Percentiles rank a stretch among this genome's conserved stretches.
These are phyloP conservation scores for Myrica gale DNA, from an alignment of 306 rosid species.

Conservation along the genomic window DNA sequence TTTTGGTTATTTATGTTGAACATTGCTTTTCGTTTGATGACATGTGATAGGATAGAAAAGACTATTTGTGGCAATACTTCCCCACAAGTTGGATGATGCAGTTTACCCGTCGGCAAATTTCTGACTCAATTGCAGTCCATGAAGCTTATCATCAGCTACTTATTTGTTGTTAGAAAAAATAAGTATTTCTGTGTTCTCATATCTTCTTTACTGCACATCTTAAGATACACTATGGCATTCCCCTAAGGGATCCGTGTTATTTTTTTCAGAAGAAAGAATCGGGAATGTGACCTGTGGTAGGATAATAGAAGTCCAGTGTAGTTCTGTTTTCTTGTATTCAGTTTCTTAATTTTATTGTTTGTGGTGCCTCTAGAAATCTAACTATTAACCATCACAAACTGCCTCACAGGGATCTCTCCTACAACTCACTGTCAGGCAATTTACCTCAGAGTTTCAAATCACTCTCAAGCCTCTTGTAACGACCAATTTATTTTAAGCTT, in stretches of 20 bases:
- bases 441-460: constrained; percentile 80
- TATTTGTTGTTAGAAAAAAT: too few species aligned
- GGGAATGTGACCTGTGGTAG: not conserved
- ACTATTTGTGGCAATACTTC: not conserved
- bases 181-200: not conserved
- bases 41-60: not conserved
- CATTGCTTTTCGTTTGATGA: too few species aligned
- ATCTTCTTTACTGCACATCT: too few species aligned
- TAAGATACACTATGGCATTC: not conserved
- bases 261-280: not conserved
- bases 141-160: not conserved
- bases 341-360: constrained; percentile 5
- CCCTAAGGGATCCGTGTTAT: not conserved
- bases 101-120: not conserved
- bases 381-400: constrained; percentile 23
- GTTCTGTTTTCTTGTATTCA: not conserved
- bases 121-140: not conserved
- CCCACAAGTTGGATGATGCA: not conserved
- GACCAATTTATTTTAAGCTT: not conserved
- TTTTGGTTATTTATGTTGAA: too few species aligned
- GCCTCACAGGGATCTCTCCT: constrained; percentile 71
- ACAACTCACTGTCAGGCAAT: constrained; percentile 69
- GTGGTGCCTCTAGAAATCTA: constrained; percentile 18
- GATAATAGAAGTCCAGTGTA: not conserved
- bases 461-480: constrained; percentile 77